These are phyloP conservation scores for Pseudogymnoascus verrucosus DNA, from an alignment of 2,329 filamentous ascomycete genomes.

Conservation along the genomic window DNA sequence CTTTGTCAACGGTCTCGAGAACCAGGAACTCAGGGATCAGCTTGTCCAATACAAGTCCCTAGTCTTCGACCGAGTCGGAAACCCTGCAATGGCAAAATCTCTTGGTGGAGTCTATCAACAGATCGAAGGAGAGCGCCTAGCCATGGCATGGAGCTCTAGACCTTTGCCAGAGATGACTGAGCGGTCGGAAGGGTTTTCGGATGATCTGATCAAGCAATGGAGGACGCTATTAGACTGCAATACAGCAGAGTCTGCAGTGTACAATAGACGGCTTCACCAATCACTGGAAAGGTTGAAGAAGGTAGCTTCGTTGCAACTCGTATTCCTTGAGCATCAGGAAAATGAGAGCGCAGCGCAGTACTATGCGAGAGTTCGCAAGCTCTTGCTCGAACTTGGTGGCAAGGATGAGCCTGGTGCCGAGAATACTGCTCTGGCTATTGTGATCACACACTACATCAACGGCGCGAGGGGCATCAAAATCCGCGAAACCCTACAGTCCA, in stretches of 20 bases:
- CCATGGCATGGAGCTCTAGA: conserved; percentile 38
- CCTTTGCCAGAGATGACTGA: conserved; percentile 30
- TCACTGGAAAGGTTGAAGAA: conserved; percentile 42
- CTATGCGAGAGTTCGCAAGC: conserved; percentile 35
- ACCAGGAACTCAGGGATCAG: conserved; percentile 37
- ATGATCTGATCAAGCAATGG: conserved; percentile 39
- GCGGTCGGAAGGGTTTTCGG: conserved; percentile 30
- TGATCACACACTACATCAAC: conserved; percentile 40
- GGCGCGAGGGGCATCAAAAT: conserved; percentile 44
- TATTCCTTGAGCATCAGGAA: conserved; percentile 44
- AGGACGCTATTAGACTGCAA: conserved; percentile 22
- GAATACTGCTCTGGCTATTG: conserved; percentile 21
- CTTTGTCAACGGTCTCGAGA: conserved; percentile 46
- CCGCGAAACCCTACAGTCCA: conserved; percentile 32
- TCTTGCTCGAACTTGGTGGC: conserved; percentile 32
- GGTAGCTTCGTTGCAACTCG: conserved; percentile 45
- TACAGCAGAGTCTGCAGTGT: conserved; percentile 38
- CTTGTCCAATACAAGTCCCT: conserved; percentile 43
- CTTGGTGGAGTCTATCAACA: conserved; percentile 47
- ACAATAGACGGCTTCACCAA: conserved; percentile 45
- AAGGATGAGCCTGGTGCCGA: conserved; percentile 14
- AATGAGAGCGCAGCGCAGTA: conserved; percentile 46
- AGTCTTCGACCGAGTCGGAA: conserved; percentile 19
- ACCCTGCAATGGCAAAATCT: conserved; percentile 34
- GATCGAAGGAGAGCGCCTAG: conserved; percentile 47